Evolutionary conservation across 441 rosid genomes (phyloP).

Genomic region (Gossypium gossypioides): DNA sequence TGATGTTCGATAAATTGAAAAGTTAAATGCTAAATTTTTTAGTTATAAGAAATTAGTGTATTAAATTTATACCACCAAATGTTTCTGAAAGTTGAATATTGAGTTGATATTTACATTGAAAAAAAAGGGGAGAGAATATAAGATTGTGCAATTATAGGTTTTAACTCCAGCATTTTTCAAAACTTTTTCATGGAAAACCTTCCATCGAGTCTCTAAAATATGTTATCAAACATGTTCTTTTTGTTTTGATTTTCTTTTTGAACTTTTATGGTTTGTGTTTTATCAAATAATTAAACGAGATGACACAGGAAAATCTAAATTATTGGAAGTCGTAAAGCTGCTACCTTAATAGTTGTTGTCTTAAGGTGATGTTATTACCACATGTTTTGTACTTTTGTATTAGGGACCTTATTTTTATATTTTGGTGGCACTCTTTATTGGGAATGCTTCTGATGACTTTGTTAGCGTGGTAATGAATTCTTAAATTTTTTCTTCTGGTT

Average conservation of each 20-base stretch:
- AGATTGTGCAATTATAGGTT: neutral
- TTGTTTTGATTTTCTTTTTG: neutral
- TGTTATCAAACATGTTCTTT: neutral
- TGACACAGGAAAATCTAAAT: neutral
- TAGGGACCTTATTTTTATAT: neutral
- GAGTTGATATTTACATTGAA: neutral
- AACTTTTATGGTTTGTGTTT: neutral
- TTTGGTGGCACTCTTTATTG: conserved; percentile 5
- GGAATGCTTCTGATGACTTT: conserved; percentile 2
- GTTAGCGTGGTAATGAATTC: conserved; percentile 7
- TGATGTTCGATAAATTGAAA: neutral
- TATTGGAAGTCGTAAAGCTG: neutral
- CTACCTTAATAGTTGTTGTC: neutral
- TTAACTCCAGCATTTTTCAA: neutral
- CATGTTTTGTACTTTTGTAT: neutral
- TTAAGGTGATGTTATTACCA: neutral
- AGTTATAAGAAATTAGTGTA: neutral
- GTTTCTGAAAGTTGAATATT: neutral
- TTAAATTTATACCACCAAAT: neutral
- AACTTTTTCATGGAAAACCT: neutral
- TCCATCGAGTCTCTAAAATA: neutral
- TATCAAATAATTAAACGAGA: neutral
- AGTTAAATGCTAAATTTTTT: neutral
- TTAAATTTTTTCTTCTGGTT: conserved; percentile 11
- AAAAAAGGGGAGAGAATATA: neutral